Evolutionary conservation across 2,329 filamentous ascomycete genomes (phyloP), one percentile per base, ranked within the genome.

Genomic region (Clathrospora elynae): DNA sequence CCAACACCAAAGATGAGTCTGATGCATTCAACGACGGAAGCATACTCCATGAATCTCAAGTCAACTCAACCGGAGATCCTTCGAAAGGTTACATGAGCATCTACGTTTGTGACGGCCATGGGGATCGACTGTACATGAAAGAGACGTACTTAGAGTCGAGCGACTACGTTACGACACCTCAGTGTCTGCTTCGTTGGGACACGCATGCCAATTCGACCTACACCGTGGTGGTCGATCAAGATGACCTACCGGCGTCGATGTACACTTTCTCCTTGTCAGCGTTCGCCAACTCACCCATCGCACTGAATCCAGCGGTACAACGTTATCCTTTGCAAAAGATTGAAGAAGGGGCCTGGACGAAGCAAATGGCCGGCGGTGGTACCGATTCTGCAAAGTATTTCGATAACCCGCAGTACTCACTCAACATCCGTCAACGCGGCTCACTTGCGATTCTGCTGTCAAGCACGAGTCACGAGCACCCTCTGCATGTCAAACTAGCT

Each of bases 121-220:
- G 92, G 2, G 77, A 83, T 23, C 80, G 84, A 34, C 84, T 96
- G 0, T 85, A 89, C 53, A 76, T 93, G 10, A 84, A 83, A 38
- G 88, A 92, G 42, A 82, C 83, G 5, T 81, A 84, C 16, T 68
- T 88, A 0, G 83, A 88, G 57, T 83, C 86, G 23, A 87, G 87
- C 0, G 88, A 89, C n/a, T 96, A 89, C 51, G 90, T 97, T 22
- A 92, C 96, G 70, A 95, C 91, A 2, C 90, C 90, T 1, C 95
- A 97, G 67, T 95, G 88, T 0, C 81, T 99, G 6, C 82, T 95
- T 30, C 85, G 87, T 44, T 79, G 95, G 48, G 80, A 88, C 18
- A 77, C 78, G 44, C 70, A 76, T n/a, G 66, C 76, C 2, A 67
- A 72, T 11, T 71, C 73, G 8, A 72, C 71, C 1, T 82, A 82